phyloP scores from a whole-genome alignment of 2,329 filamentous ascomycete species.

The Elsinoe fawcettii region DNA sequence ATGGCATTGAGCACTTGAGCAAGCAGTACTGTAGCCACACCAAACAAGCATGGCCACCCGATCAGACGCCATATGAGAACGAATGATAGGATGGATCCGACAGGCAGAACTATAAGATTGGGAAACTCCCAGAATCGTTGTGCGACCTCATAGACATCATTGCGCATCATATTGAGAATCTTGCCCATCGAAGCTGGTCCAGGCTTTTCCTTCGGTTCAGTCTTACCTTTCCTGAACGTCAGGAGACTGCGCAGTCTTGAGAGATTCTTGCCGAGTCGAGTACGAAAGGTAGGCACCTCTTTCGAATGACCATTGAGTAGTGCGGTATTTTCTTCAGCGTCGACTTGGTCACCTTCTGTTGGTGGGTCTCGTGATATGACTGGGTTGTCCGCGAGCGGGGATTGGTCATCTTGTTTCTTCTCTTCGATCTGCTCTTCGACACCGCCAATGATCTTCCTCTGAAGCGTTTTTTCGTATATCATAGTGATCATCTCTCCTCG shows the following conservation, averaged over 20 bases:
- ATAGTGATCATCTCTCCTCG: constrained; percentile 80
- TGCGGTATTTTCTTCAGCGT: constrained; percentile 17
- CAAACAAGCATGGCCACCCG: constrained; percentile 69
- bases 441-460: constrained; percentile 50
- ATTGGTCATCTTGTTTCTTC: neutral
- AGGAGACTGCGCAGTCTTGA: neutral
- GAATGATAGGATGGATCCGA: constrained; percentile 67
- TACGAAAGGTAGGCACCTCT: constrained; percentile 15
- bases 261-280: neutral
- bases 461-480: constrained; percentile 70
- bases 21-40: constrained; percentile 57
- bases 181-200: constrained; percentile 76
- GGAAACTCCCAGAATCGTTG: constrained; percentile 82
- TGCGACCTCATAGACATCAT: constrained; percentile 65
- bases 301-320: constrained; percentile 12
- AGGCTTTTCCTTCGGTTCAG: constrained; percentile 29
- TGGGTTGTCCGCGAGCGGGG: neutral
- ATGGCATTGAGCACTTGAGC: constrained; percentile 63
- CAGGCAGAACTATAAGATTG: constrained; percentile 64
- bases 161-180: constrained; percentile 77
- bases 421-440: neutral
- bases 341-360: constrained; percentile 21
- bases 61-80: constrained; percentile 69
- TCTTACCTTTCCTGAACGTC: neutral
- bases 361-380: neutral